Conservation (phyloP, 768 basidiomycete genomes). For the Boletellus emodensis region DNA sequence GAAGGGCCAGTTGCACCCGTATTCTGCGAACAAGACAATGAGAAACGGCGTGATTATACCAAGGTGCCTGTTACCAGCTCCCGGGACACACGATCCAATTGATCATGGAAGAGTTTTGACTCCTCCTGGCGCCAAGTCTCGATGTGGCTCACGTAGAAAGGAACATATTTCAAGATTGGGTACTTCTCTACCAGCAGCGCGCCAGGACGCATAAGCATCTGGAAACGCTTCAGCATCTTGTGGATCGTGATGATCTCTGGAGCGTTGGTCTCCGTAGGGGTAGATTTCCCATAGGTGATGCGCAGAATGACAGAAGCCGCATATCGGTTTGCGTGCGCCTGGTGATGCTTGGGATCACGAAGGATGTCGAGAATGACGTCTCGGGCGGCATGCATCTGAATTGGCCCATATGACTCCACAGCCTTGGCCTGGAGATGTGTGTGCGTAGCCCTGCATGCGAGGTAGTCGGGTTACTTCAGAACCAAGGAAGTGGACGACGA, state of each 20-base stretch:
- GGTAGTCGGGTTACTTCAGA: background rate
- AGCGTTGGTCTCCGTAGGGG: conserved; percentile 27
- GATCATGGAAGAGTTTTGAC: conserved; percentile 49
- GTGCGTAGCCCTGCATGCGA: conserved; percentile 45
- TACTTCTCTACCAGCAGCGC: conserved; percentile 33
- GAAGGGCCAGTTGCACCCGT: conserved; percentile 31
- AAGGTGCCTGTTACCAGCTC: conserved; percentile 37
- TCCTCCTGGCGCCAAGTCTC: conserved; percentile 55
- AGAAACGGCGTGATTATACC: background rate
- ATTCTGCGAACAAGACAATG: conserved; percentile 11
- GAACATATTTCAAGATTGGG: conserved; percentile 45
- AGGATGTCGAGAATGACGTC: conserved; percentile 33
- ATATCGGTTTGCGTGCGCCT: conserved; percentile 50
- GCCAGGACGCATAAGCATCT: conserved; percentile 35
- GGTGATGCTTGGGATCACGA: conserved; percentile 39
- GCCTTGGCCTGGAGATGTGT: conserved; percentile 55
- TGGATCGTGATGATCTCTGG: conserved; percentile 33
- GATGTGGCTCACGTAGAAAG: conserved; percentile 58
- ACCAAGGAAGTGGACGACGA: background rate
- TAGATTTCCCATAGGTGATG: conserved; percentile 33
- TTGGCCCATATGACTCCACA: conserved; percentile 44
- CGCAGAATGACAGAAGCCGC: conserved; percentile 35
- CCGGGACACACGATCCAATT: conserved; percentile 42
- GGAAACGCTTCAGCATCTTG: conserved; percentile 33
- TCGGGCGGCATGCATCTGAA: conserved; percentile 38